Percentiles rank a stretch among this genome's conserved stretches.
phyloP scores from a whole-genome alignment of 441 rosid species.

The Populus tomentosa region DNA sequence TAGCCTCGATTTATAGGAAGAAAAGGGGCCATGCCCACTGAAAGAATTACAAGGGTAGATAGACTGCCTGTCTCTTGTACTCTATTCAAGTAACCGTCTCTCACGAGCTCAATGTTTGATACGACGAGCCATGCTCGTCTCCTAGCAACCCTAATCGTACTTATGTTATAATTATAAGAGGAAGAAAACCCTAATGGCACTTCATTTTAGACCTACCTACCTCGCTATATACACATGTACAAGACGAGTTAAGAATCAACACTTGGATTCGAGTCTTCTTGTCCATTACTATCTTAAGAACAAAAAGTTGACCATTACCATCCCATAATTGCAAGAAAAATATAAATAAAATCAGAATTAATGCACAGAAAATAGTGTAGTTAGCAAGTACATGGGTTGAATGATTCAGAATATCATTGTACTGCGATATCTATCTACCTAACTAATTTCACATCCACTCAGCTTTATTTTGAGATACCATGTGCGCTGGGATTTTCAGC shows the following conservation, averaged over 20 bases:
- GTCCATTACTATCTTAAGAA: neutral
- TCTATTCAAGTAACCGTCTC: slow-evolving; percentile 5
- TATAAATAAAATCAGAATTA: neutral
- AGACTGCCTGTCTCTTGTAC: neutral
- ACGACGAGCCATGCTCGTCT: neutral
- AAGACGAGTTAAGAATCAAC: neutral
- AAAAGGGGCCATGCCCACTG: neutral
- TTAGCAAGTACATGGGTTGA: too few species aligned
- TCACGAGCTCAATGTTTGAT: neutral
- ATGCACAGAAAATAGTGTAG: neutral
- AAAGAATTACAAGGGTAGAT: neutral
- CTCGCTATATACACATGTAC: too few species aligned
- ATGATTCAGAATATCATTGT: neutral
- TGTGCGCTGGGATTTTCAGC: slow-evolving; percentile 26
- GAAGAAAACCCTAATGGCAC: neutral
- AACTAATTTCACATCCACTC: neutral
- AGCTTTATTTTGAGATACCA: slow-evolving; percentile 30
- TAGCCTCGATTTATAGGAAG: slow-evolving; percentile 26
- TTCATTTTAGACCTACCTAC: neutral
- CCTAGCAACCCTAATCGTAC: slow-evolving; percentile 19
- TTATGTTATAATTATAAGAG: neutral
- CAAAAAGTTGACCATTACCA: neutral
- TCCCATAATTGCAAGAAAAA: too few species aligned
- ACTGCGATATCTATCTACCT: neutral
- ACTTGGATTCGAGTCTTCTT: neutral